Conservation (phyloP, 1,284 basidiomycete species). For the Thecaphora thlaspeos region DNA sequence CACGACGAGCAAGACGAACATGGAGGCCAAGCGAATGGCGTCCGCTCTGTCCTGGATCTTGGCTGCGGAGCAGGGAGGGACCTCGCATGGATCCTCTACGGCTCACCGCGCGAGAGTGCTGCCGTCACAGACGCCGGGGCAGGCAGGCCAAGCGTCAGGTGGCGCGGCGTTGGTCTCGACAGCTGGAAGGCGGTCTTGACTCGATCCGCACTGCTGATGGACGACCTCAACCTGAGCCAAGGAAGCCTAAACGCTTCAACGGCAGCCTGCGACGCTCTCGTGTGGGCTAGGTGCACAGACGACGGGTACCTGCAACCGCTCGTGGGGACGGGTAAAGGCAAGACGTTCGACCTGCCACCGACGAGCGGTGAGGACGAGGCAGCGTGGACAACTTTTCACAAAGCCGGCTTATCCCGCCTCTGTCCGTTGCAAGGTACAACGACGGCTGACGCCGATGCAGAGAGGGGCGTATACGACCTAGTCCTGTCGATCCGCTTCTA, state of each 20-base stretch:
- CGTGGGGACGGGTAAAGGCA: slow-evolving; percentile 22
- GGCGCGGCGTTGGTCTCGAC: slow-evolving; percentile 27
- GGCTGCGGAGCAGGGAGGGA: slow-evolving; percentile 30
- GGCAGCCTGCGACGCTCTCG: slow-evolving; percentile 11
- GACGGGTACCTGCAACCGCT: slow-evolving; percentile 16
- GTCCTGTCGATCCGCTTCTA: slow-evolving; percentile 27
- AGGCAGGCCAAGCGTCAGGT: background rate
- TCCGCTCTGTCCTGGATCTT: slow-evolving; percentile 19
- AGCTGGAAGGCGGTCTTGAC: slow-evolving; percentile 30
- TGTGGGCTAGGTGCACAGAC: slow-evolving; percentile 29
- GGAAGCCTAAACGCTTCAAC: background rate
- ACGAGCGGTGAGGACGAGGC: background rate
- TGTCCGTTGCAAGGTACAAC: background rate
- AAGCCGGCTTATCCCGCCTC: slow-evolving; percentile 1
- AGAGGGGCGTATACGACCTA: slow-evolving; percentile 8
- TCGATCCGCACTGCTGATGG: slow-evolving; percentile 16
- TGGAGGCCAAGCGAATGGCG: too few species aligned
- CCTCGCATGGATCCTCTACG: slow-evolving; percentile 28
- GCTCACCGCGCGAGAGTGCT: slow-evolving; percentile 11
- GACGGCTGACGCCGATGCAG: background rate
- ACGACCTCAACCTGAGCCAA: slow-evolving; percentile 15
- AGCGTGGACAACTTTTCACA: too few species aligned
- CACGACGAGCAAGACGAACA: too few species aligned
- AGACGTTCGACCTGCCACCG: background rate
- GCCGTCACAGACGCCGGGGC: background rate